These are phyloP conservation scores for Colletotrichum tropicicola DNA, from an alignment of 2,329 filamentous ascomycete genomes.

Conservation along the genomic window DNA sequence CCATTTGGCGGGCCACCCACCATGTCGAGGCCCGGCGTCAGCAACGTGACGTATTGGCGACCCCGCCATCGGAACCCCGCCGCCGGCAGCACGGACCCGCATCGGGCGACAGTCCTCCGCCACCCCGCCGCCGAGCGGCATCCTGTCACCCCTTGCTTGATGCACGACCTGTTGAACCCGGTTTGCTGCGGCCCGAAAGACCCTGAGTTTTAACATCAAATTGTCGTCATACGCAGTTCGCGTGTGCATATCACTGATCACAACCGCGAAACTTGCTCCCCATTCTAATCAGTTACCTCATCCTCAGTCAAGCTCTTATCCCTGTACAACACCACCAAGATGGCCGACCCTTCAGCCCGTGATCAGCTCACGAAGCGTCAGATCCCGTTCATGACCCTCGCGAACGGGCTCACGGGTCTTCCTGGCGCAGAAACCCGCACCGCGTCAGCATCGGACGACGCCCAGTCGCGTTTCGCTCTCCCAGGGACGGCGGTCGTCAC, in stretches of 20 bases:
- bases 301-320: neutral
- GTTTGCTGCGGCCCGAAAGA: neutral
- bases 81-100: slow-evolving; percentile 15
- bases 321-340: neutral
- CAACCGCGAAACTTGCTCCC: neutral
- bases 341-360: slow-evolving; percentile 18
- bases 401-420: slow-evolving; percentile 8
- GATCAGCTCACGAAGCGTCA: slow-evolving; percentile 34
- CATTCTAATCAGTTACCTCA: neutral
- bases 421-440: slow-evolving; percentile 22
- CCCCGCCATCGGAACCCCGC: slow-evolving; percentile 17
- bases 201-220: neutral
- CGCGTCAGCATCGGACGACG: slow-evolving; percentile 9
- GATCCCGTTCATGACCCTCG: slow-evolving; percentile 38
- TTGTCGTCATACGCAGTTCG: neutral
- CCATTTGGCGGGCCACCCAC: no score
- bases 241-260: no score
- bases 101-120: slow-evolving; percentile 24
- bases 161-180: neutral
- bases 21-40: no score
- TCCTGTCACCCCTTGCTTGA: slow-evolving; percentile 16
- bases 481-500: slow-evolving; percentile 59
- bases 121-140: slow-evolving; percentile 4
- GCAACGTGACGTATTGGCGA: no score
- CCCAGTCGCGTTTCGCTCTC: slow-evolving; percentile 40